A percentile compares a stretch with the other conserved stretches of the same genome.
phyloP scores from a whole-genome alignment of 352 stramenopile genomes.

The Pythium periplocum region DNA sequence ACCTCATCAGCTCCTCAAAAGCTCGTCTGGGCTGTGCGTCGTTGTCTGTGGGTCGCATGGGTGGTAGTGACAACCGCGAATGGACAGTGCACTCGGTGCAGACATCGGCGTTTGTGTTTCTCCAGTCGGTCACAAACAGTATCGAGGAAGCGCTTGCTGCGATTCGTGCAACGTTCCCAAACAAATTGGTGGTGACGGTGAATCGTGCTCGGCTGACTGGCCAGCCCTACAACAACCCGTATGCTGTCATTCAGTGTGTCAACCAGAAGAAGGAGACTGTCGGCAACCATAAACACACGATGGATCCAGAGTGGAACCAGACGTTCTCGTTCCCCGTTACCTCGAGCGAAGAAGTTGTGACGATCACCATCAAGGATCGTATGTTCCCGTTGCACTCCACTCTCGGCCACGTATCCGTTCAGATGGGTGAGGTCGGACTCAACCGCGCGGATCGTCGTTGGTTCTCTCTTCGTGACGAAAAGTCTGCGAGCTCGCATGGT shows the following conservation, averaged over 20 bases:
- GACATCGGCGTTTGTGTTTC: slow-evolving; percentile 83
- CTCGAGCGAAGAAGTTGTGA: slow-evolving; percentile 59
- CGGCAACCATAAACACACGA: slow-evolving; percentile 84
- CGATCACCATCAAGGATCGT: slow-evolving; percentile 69
- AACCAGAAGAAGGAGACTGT: slow-evolving; percentile 86
- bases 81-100: slow-evolving; percentile 85
- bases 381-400: slow-evolving; percentile 73
- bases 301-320: slow-evolving; percentile 89
- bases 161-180: slow-evolving; percentile 81
- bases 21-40: slow-evolving; percentile 67
- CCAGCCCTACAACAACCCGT: slow-evolving; percentile 86
- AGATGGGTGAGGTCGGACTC: slow-evolving; percentile 74
- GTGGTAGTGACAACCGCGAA: slow-evolving; percentile 61
- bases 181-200: slow-evolving; percentile 88
- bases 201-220: slow-evolving; percentile 77
- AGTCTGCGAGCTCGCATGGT: slow-evolving; percentile 43
- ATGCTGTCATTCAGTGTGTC: slow-evolving; percentile 69
- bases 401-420: slow-evolving; percentile 65
- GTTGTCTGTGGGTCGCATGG: slow-evolving; percentile 69
- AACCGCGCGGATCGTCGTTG: slow-evolving; percentile 77
- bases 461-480: slow-evolving; percentile 78
- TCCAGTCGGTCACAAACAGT: slow-evolving; percentile 69
- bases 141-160: slow-evolving; percentile 72
- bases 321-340: slow-evolving; percentile 86
- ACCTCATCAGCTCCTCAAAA: slow-evolving; percentile 67